Percentiles rank a stretch among this genome's conserved stretches.
Conservation (phyloP, 2,329 filamentous ascomycete species). For the Colletotrichum salicis region DNA sequence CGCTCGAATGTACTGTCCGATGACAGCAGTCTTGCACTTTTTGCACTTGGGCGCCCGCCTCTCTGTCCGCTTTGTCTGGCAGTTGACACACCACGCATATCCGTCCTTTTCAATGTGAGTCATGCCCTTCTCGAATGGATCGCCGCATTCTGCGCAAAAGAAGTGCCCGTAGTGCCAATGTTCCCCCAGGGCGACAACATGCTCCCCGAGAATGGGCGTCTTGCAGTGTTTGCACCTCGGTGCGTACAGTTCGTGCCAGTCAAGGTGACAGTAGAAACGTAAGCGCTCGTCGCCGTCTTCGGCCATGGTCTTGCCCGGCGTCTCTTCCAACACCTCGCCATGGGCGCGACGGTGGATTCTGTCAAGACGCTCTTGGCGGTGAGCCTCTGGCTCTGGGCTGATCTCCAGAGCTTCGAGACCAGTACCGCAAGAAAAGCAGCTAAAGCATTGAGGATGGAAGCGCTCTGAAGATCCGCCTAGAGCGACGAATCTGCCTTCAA, state of each 20-base stretch:
- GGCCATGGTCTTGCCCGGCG: slow-evolving; percentile 70
- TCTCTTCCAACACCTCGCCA: slow-evolving; percentile 70
- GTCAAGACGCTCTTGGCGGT: slow-evolving; percentile 76
- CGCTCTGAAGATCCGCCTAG: slow-evolving; percentile 77
- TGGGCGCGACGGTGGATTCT: slow-evolving; percentile 73
- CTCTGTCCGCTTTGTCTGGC: slow-evolving; percentile 92
- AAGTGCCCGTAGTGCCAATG: slow-evolving; percentile 99
- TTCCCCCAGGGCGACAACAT: slow-evolving; percentile 91
- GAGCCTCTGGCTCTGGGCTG: slow-evolving; percentile 85
- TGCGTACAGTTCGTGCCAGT: slow-evolving; percentile 95
- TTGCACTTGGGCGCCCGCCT: slow-evolving; percentile 88
- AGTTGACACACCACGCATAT: slow-evolving; percentile 95
- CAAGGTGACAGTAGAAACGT: slow-evolving; percentile 97
- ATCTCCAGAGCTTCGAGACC: slow-evolving; percentile 95
- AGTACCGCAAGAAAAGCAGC: slow-evolving; percentile 87
- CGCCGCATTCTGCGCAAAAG: slow-evolving; percentile 98
- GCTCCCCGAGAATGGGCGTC: slow-evolving; percentile 95
- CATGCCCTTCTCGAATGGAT: slow-evolving; percentile 82
- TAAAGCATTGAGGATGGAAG: slow-evolving; percentile 94
- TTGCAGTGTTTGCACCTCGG: slow-evolving; percentile 96
- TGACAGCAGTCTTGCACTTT: slow-evolving; percentile 84
- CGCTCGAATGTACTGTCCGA: slow-evolving; percentile 90
- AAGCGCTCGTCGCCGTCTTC: slow-evolving; percentile 79
- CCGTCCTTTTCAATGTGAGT: slow-evolving; percentile 93
- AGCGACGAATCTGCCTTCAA: slow-evolving; percentile 90